Base-by-base conservation (phyloP, 768 basidiomycete species). In the Cytidiella melzeri region DNA sequence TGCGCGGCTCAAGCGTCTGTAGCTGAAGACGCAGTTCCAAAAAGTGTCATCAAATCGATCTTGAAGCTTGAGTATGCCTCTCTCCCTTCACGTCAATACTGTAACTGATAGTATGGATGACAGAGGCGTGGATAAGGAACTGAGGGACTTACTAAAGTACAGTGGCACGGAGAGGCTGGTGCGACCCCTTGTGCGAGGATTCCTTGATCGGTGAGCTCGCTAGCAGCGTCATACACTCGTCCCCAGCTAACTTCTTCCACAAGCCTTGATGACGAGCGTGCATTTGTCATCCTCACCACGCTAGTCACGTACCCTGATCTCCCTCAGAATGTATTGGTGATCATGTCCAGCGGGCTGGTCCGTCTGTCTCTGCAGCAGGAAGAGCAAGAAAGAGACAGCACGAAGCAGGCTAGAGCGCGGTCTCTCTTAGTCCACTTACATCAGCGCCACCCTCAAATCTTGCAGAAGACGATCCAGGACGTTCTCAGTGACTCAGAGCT, bases 1-100 rank as follows among this genome's bases (percentile, higher is more conserved):
- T 83, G 80, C 55, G 75, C 75, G 19, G 66, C 80, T 7, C 87
- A 92, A 64, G 69, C 77, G 13, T 71, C 75, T 49, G 55, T 85
- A 1, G 23, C 13, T 20, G 40, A 18, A 12, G 71, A 77, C 39
- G 57, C 59, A 6, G 66, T 87, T 18, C 49, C 64, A 2, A 50
- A 55, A 13, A 38, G 48, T 12, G 56, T 63, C 0, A 47, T 60
- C 5, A 53, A 54, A 40, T 44, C 51, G 1, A 18, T 87, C 42
- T 54, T 78, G 37, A 57, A 65, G 44, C 68, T 84, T 46, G 55
- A 73, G 82, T 85, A 60, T 41, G 83, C 72, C 25, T 28, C 34
- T 11, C 27, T 1, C 55, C 40, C 20, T 41, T 27, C 45, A 19
- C 20, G 18, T n/a, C 39, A 18, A 25, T 6, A 37, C 25, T 19